These are phyloP conservation scores for Friedmanniomyces endolithicus DNA, from an alignment of 495 filamentous ascomycete species.

Conservation along the genomic window DNA sequence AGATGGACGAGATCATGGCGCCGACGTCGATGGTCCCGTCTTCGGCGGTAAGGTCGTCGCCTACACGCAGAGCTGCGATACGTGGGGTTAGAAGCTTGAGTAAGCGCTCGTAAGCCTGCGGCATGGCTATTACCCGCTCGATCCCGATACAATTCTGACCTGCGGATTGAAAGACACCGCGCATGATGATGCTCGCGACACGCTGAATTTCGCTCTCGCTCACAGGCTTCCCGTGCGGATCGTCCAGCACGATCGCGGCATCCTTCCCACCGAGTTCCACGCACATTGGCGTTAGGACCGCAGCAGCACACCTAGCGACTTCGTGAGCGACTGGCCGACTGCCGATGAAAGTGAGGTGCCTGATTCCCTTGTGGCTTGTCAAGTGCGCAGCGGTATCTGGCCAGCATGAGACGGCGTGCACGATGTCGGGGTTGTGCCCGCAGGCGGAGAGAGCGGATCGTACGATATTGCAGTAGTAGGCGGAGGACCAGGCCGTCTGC, in stretches of 20 bases:
- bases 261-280: conserved; percentile 95
- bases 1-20: conserved; percentile 69
- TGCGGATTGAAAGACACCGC: conserved; percentile 89
- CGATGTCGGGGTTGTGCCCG: conserved; percentile 68
- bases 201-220: conserved; percentile 45
- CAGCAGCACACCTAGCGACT: conserved; percentile 75
- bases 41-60: conserved; percentile 42
- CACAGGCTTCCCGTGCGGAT: conserved; percentile 33
- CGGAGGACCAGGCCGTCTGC: conserved; percentile 78
- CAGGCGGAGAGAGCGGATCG: conserved; percentile 68
- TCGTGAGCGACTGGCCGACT: conserved; percentile 75
- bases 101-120: conserved; percentile 58
- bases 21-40: conserved; percentile 62
- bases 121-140: conserved; percentile 77
- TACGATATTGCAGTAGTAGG: conserved; percentile 66
- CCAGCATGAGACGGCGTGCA: conserved; percentile 80
- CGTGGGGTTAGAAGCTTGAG: conserved; percentile 56
- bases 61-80: conserved; percentile 59
- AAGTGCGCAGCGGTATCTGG: conserved; percentile 67
- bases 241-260: conserved; percentile 80
- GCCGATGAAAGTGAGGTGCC: conserved; percentile 96
- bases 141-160: conserved; percentile 98
- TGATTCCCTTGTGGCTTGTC: conserved; percentile 73
- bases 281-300: conserved; percentile 66
- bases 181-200: conserved; percentile 69